Percentiles rank a stretch among this genome's conserved stretches.
These are phyloP conservation scores for Colletotrichum kahawae DNA, from an alignment of 2,329 filamentous ascomycete genomes.

Conservation along the genomic window DNA sequence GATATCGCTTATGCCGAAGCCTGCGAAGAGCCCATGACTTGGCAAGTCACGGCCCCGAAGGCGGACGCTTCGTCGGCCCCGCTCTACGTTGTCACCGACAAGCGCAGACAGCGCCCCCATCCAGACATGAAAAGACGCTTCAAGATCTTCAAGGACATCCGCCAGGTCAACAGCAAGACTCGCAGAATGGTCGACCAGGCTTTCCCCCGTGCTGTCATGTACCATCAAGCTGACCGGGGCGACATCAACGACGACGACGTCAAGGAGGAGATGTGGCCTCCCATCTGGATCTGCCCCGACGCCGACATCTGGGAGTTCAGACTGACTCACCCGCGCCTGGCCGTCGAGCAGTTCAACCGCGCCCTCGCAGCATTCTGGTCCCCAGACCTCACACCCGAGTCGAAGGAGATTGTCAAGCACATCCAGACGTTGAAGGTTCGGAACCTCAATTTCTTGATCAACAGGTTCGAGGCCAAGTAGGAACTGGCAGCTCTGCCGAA, in stretches of 20 bases:
- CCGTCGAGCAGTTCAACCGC: background rate
- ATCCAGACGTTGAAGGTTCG: background rate
- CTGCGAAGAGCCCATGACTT: background rate
- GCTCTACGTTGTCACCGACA: background rate
- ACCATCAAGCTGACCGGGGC: background rate
- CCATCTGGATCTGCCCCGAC: background rate
- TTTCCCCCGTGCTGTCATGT: background rate
- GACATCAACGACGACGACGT: background rate
- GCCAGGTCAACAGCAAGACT: background rate
- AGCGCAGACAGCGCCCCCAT: background rate
- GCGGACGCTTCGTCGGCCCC: background rate
- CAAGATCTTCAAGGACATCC: background rate
- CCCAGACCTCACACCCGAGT: background rate
- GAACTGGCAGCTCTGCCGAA: background rate
- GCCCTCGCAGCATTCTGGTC: background rate
- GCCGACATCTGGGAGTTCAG: background rate
- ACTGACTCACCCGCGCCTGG: background rate
- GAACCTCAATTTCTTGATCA: background rate
- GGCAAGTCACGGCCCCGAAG: background rate
- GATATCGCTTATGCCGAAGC: background rate
- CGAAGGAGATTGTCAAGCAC: background rate
- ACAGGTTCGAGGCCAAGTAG: background rate
- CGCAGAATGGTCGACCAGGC: background rate
- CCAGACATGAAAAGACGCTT: background rate
- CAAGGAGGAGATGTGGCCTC: background rate